phyloP scores from a whole-genome alignment of 306 rosid genomes.

The Dryas alaskensis region DNA sequence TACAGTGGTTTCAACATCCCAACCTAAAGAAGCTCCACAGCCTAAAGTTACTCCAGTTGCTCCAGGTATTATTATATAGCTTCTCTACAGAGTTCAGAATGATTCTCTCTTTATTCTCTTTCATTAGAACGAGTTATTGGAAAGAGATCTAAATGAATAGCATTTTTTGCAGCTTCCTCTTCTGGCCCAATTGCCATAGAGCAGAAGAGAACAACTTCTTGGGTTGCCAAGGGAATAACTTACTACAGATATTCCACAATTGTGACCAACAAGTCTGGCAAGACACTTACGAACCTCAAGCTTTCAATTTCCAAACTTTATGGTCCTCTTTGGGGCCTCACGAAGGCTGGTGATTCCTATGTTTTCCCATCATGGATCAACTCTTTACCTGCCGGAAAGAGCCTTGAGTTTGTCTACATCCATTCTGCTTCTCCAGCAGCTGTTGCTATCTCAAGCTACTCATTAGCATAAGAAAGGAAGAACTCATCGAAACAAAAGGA shows the following conservation, averaged over 20 bases:
- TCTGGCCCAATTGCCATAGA: constrained; percentile 55
- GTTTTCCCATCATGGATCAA: constrained; percentile 80
- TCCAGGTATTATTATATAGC: constrained; percentile 60
- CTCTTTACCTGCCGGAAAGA: constrained; percentile 70
- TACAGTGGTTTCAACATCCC: constrained; percentile 50
- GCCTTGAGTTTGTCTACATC: constrained; percentile 93
- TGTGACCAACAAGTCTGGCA: constrained; percentile 78
- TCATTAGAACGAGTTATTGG: not conserved
- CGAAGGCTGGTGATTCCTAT: constrained; percentile 58
- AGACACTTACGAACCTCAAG: constrained; percentile 52
- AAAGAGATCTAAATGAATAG: constrained; percentile 25
- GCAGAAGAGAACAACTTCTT: constrained; percentile 70
- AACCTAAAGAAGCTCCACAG: constrained; percentile 39
- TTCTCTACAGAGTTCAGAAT: not conserved
- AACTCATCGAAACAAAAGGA: constrained; percentile 17
- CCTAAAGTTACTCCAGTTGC: constrained; percentile 58
- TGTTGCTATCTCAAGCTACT: constrained; percentile 62
- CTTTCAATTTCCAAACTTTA: constrained; percentile 72
- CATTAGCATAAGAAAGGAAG: constrained; percentile 45
- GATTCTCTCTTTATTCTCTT: not conserved
- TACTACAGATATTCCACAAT: constrained; percentile 78
- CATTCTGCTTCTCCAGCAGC: constrained; percentile 80
- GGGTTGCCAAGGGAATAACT: constrained; percentile 67
- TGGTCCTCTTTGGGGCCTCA: constrained; percentile 94
- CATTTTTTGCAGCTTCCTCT: constrained; percentile 53